A percentile compares a stretch with the other conserved stretches of the same genome.
phyloP scores from a whole-genome alignment of 2,329 filamentous ascomycete genomes.

The Venturia nashicola region DNA sequence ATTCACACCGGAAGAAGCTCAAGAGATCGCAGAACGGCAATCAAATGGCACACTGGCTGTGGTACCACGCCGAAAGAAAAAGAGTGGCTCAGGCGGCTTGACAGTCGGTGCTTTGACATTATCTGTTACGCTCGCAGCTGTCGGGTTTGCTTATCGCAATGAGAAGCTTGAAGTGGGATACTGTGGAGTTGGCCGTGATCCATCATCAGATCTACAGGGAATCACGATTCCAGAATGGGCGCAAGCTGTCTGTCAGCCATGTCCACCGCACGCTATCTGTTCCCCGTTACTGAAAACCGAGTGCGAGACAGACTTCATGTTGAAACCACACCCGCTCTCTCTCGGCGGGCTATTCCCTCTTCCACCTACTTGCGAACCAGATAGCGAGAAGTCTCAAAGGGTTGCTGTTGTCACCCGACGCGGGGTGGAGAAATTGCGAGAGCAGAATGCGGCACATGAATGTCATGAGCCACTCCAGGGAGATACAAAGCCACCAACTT shows the following conservation, averaged over 20 bases:
- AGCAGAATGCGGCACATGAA: slow-evolving; percentile 79
- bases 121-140: slow-evolving; percentile 55
- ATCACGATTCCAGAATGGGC: slow-evolving; percentile 63
- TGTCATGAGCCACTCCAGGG: slow-evolving; percentile 63
- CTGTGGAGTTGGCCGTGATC: slow-evolving; percentile 65
- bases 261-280: slow-evolving; percentile 83
- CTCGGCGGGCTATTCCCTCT: slow-evolving; percentile 72
- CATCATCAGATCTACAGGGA: slow-evolving; percentile 44
- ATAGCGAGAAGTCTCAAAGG: slow-evolving; percentile 79
- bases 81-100: slow-evolving; percentile 35
- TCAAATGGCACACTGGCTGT: background rate
- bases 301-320: slow-evolving; percentile 79
- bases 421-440: slow-evolving; percentile 73
- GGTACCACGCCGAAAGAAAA: slow-evolving; percentile 21
- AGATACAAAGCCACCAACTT: slow-evolving; percentile 45
- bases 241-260: slow-evolving; percentile 68
- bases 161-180: slow-evolving; percentile 96
- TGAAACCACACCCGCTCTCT: slow-evolving; percentile 73
- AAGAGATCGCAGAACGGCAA: slow-evolving; percentile 52
- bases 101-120: slow-evolving; percentile 60
- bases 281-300: slow-evolving; percentile 62
- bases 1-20: slow-evolving; percentile 81
- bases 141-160: slow-evolving; percentile 76
- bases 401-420: slow-evolving; percentile 81
- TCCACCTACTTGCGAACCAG: slow-evolving; percentile 84